Evolutionary conservation across 2,329 filamentous ascomycete genomes (phyloP).

Genomic region (Exophiala mesophila): DNA sequence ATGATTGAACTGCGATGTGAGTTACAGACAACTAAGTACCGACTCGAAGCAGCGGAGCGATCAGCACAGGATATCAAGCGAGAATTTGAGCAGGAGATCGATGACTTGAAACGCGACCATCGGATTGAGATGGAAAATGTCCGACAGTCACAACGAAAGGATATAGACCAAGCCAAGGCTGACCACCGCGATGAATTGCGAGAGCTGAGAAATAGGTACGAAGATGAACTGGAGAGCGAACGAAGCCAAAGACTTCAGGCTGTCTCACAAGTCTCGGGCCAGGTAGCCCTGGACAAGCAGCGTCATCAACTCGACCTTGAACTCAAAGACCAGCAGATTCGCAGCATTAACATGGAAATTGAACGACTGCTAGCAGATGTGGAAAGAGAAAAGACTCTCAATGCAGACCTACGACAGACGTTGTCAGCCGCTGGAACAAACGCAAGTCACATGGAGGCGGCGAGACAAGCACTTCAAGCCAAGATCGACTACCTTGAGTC

Average conservation of each 20-base stretch:
- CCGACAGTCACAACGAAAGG: constrained; percentile 42
- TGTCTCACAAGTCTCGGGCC: constrained; percentile 58
- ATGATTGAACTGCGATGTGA: constrained; percentile 62
- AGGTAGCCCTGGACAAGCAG: constrained; percentile 45
- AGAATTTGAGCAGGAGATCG: constrained; percentile 48
- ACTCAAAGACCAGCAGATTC: constrained; percentile 51
- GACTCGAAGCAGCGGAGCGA: constrained; percentile 44
- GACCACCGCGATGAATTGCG: constrained; percentile 65
- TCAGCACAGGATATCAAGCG: constrained; percentile 50
- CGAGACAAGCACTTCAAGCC: constrained; percentile 69
- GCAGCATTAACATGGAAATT: constrained; percentile 39
- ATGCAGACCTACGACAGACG: constrained; percentile 53
- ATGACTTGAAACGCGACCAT: constrained; percentile 50
- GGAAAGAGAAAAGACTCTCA: constrained; percentile 60
- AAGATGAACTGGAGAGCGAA: constrained; percentile 64
- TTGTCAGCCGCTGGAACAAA: constrained; percentile 57
- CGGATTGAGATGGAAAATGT: constrained; percentile 40
- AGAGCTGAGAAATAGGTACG: constrained; percentile 58
- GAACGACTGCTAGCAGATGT: constrained; percentile 45
- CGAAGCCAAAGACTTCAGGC: constrained; percentile 55
- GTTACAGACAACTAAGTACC: constrained; percentile 57
- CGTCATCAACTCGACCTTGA: constrained; percentile 43
- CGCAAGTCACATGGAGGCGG: constrained; percentile 65
- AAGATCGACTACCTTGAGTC: constrained; percentile 88
- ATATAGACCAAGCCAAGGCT: constrained; percentile 55